A percentile compares a stretch with the other conserved stretches of the same genome.
phyloP scores from a whole-genome alignment of 176 grass and related monocot genomes.

The Lolium multiflorum region DNA sequence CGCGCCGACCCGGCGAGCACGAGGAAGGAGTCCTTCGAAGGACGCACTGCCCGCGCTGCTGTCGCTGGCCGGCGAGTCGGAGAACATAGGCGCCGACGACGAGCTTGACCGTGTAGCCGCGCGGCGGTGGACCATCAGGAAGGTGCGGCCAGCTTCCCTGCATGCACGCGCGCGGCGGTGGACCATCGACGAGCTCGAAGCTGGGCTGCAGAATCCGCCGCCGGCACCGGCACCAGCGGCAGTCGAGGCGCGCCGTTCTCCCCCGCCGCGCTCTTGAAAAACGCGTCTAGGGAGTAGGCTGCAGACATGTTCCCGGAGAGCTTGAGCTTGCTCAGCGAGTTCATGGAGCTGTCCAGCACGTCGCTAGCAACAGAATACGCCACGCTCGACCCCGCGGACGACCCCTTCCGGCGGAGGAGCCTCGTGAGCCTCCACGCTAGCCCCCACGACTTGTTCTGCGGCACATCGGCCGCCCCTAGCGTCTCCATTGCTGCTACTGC shows the following conservation, averaged over 20 bases:
- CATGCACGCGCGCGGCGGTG: no score
- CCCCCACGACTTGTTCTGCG: constrained; percentile 47
- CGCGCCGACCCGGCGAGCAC: no score
- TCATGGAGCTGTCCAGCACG: constrained; percentile 59
- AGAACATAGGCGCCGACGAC: no score
- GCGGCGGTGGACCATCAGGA: no score
- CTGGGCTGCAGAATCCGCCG: not conserved
- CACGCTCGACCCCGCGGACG: constrained; percentile 14
- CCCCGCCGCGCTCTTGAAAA: constrained; percentile 40
- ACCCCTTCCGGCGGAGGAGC: constrained; percentile 61
- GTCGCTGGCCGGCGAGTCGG: no score
- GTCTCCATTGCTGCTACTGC: constrained; percentile 59
- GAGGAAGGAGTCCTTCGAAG: no score
- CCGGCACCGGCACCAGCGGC: not conserved
- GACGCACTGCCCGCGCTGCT: no score
- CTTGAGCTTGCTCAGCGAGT: constrained; percentile 69
- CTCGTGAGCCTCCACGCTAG: constrained; percentile 54
- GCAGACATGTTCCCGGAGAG: constrained; percentile 67
- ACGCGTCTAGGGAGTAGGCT: constrained; percentile 47
- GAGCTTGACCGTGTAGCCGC: no score
- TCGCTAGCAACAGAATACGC: constrained; percentile 45
- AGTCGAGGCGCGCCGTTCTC: not conserved
- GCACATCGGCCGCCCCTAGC: constrained; percentile 20
- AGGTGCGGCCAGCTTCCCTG: no score
- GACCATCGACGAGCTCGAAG: no score